Conservation (phyloP, 1,139 yeast species). For the Yamadazyma mexicana region DNA sequence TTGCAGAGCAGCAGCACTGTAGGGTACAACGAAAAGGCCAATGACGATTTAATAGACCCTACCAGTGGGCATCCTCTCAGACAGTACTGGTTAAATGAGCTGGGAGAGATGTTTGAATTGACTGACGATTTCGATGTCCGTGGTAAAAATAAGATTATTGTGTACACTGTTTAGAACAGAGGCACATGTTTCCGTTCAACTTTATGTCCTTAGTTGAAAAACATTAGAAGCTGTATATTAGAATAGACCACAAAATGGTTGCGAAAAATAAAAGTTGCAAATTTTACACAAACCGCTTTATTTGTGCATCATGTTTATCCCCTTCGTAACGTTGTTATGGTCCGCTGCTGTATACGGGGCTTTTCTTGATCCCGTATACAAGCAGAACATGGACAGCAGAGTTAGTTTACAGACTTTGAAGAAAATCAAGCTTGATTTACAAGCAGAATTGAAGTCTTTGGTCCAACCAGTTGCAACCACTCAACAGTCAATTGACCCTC, state of each 20-base stretch:
- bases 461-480: background rate
- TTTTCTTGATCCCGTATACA: too few species aligned
- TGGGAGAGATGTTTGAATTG: slow-evolving; percentile 38
- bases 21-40: slow-evolving; percentile 7
- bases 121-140: slow-evolving; percentile 24
- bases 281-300: background rate
- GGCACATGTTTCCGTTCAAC: too few species aligned
- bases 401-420: slow-evolving; percentile 13
- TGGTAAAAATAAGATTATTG: slow-evolving; percentile 33
- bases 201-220: too few species aligned
- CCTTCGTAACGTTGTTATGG: too few species aligned
- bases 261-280: slow-evolving; percentile 10
- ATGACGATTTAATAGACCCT: slow-evolving; percentile 15
- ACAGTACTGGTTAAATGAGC: slow-evolving; percentile 32
- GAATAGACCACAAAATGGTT: slow-evolving; percentile 9
- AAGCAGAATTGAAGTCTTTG: slow-evolving; percentile 15
- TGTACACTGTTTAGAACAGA: slow-evolving; percentile 32
- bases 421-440: slow-evolving; percentile 13
- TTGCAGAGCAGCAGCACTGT: slow-evolving; percentile 11
- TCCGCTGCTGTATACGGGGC: too few species aligned
- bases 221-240: too few species aligned
- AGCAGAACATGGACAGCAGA: too few species aligned
- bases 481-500: background rate
- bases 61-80: slow-evolving; percentile 21
- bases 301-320: too few species aligned